Percentiles rank a stretch among this genome's conserved stretches.
Conservation (phyloP, 495 filamentous ascomycete species). For the Bacidia gigantensis region DNA sequence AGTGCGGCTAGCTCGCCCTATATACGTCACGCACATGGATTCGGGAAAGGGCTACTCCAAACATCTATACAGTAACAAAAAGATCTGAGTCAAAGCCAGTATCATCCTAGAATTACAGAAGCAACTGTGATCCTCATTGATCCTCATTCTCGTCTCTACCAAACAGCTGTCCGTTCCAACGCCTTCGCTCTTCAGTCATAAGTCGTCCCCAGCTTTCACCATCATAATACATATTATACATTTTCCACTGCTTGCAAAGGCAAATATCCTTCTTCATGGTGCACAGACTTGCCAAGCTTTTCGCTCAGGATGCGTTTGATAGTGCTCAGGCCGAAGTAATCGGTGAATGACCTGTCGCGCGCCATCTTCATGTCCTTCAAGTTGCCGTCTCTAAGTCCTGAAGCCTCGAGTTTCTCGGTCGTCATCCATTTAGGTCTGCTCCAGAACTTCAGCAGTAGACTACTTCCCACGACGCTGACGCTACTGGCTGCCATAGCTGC, state of each 20-base stretch:
- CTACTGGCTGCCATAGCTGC: constrained; percentile 87
- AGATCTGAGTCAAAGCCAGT: no score
- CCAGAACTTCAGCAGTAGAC: constrained; percentile 78
- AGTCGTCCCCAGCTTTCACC: background rate
- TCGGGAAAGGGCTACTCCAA: no score
- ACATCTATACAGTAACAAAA: no score
- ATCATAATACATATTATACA: constrained; percentile 8
- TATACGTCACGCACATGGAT: no score
- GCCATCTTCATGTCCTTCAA: constrained; percentile 16
- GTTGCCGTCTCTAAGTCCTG: constrained; percentile 3
- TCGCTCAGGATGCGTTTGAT: background rate
- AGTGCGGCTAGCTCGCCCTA: no score
- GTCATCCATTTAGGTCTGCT: constrained; percentile 81
- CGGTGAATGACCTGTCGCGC: constrained; percentile 1
- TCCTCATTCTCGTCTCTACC: no score
- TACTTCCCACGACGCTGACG: constrained; percentile 78
- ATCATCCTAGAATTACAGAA: no score
- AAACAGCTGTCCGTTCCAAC: no score
- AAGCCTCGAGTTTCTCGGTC: constrained; percentile 41
- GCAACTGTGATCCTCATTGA: no score
- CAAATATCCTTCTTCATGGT: constrained; percentile 14
- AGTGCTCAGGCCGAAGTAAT: constrained; percentile 5
- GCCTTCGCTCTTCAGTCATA: background rate
- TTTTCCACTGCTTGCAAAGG: constrained; percentile 16
- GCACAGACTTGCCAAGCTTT: background rate